Evolutionary conservation across 352 stramenopile species (phyloP), one percentile per base, ranked within the genome.

Genomic region (Phytopythium kandeliae): DNA sequence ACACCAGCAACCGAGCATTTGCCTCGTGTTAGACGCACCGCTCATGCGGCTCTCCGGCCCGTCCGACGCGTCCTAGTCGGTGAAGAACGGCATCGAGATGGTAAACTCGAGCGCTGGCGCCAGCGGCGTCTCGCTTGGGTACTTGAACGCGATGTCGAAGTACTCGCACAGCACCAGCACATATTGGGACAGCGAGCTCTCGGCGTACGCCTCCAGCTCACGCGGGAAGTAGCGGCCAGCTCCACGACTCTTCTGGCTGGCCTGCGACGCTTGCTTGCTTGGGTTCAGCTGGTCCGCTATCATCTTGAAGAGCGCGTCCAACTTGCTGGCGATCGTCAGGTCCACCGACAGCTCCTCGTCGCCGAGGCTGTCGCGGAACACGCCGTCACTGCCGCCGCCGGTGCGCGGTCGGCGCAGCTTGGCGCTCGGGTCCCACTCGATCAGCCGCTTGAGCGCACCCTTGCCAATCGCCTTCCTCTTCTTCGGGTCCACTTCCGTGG

Each of bases 231-330:
- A 89, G 13, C 58, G 51, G 33, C 35, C 35, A 22, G 46, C 36
- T 8, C 46, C 16, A 17, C 17, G 38, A 1, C n/a, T 5, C n/a
- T 51, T 48, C 16, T 45, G 41, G 4, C 16, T 45, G 31, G 51
- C 58, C 5, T 24, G 25, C 24, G 31, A 15, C 38, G 7, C 15
- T 22, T 24, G 33, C 31, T 67, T 71, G 5, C 48, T 34, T 12
- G 58, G 58, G 38, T 72, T 49, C 50, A 92, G 71, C 51, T 94
- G 83, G 48, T 92, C 83, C 0, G 83, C 78, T 40, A 90, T 65
- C 83, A 94, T 94, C 57, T 92, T 94, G 54, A 94, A 84, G 37
- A 86, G 78, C 30, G 81, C 79, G 54, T 94, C 83, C 22, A 94
- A 52, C 54, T 94, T 94, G 63, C 80, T 92, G 5, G 68, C 70